These are phyloP conservation scores for Aspergillus cristatus DNA, from an alignment of 495 filamentous ascomycete species.

Conservation along the genomic window DNA sequence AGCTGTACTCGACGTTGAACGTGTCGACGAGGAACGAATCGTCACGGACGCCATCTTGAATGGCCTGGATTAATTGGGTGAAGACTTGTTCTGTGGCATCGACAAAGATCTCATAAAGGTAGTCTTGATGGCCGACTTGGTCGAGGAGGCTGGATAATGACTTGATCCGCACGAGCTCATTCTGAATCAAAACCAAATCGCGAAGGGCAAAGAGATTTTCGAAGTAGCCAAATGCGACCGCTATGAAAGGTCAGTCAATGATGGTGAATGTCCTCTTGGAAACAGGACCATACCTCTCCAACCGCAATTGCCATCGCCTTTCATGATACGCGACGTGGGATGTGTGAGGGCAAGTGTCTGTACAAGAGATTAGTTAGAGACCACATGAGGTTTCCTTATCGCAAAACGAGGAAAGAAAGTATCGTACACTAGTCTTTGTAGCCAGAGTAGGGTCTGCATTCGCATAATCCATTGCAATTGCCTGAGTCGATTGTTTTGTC, in stretches of 20 bases:
- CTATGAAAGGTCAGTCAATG: conserved; percentile 36
- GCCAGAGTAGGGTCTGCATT: conserved; percentile 80
- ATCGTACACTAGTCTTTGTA: conserved; percentile 73
- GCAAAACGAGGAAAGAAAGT: background rate
- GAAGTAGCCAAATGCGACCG: conserved; percentile 87
- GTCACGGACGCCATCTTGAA: conserved; percentile 46
- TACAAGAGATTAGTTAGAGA: conserved; percentile 11
- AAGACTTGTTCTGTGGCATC: conserved; percentile 64
- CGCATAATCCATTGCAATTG: conserved; percentile 79
- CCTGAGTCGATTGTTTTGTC: conserved; percentile 62
- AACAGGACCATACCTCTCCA: conserved; percentile 73
- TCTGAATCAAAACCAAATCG: conserved; percentile 52
- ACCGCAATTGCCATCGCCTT: conserved; percentile 92
- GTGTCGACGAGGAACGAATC: conserved; percentile 54
- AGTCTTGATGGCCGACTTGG: conserved; percentile 53
- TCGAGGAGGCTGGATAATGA: conserved; percentile 62
- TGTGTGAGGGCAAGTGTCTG: conserved; percentile 78
- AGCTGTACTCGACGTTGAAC: conserved; percentile 63
- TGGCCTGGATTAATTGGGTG: conserved; percentile 40
- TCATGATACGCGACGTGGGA: conserved; percentile 76
- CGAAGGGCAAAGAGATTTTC: conserved; percentile 65
- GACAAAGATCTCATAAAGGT: conserved; percentile 75
- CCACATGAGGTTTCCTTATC: background rate
- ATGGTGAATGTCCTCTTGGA: no score
- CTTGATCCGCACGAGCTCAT: conserved; percentile 61